Conservation (phyloP, 305 asterid genomes). For the Nicotiana rustica region DNA sequence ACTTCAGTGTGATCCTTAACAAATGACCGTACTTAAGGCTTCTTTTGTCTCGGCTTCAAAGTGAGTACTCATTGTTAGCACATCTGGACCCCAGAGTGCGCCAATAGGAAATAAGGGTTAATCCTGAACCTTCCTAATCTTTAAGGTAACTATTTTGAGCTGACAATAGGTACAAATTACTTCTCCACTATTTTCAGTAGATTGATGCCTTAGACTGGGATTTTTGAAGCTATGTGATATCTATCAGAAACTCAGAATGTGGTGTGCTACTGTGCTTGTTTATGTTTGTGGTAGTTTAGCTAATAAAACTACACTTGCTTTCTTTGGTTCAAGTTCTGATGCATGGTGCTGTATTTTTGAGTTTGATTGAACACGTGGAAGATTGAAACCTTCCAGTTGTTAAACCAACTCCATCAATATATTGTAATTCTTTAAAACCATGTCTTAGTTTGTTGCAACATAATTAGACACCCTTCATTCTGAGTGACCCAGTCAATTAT, state of each 20-base stretch:
- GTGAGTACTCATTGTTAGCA: slow-evolving; percentile 25
- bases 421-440: slow-evolving; percentile 8
- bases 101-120: slow-evolving; percentile 22
- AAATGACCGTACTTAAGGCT: background rate
- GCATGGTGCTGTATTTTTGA: slow-evolving; percentile 1
- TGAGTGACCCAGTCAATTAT: slow-evolving; percentile 12
- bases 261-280: slow-evolving; percentile 28
- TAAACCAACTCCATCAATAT: slow-evolving; percentile 17
- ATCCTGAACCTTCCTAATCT: slow-evolving; percentile 10
- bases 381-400: slow-evolving; percentile 17
- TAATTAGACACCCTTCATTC: slow-evolving; percentile 1
- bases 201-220: slow-evolving; percentile 11
- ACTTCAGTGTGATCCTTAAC: background rate
- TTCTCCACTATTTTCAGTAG: slow-evolving; percentile 25
- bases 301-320: background rate
- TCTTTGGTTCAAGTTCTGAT: slow-evolving; percentile 17
- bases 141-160: background rate
- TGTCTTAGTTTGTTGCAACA: slow-evolving; percentile 21
- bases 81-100: slow-evolving; percentile 30
- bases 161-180: slow-evolving; percentile 12
- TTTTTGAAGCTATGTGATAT: background rate
- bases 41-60: background rate
- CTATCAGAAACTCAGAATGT: slow-evolving; percentile 19
- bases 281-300: slow-evolving; percentile 13
- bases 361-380: slow-evolving; percentile 13